These are phyloP conservation scores for Calonectria crousiana DNA, from an alignment of 2,329 filamentous ascomycete genomes.

Conservation along the genomic window DNA sequence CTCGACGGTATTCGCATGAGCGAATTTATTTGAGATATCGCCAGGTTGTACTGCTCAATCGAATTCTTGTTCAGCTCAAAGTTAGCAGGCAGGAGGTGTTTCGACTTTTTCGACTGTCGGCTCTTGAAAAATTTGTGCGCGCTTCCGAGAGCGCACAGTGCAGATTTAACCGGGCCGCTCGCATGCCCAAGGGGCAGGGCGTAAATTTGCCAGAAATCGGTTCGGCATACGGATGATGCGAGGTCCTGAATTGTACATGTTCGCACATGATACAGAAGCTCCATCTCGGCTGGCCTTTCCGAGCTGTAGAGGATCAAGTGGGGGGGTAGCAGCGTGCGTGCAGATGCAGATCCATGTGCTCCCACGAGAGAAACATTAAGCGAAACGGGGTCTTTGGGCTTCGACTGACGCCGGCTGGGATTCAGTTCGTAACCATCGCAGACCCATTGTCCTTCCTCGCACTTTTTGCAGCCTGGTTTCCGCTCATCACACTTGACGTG, in stretches of 20 bases:
- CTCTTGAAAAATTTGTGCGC: constrained; percentile 23
- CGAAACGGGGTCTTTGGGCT: neutral
- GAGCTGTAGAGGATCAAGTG: neutral
- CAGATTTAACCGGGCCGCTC: constrained; percentile 3
- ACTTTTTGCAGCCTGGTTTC: neutral
- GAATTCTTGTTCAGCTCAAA: neutral
- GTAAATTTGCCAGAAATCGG: constrained; percentile 4
- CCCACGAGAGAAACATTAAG: neutral
- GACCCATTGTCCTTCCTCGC: neutral
- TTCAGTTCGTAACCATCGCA: neutral
- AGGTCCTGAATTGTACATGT: neutral
- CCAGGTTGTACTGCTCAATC: constrained; percentile 36
- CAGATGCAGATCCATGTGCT: neutral
- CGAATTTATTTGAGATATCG: constrained; percentile 31
- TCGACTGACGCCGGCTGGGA: neutral
- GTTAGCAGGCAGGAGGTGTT: neutral
- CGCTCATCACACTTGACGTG: constrained; percentile 6
- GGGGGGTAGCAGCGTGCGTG: neutral
- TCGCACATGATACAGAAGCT: neutral
- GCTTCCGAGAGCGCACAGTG: constrained; percentile 12
- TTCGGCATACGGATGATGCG: neutral
- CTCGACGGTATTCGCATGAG: constrained; percentile 22
- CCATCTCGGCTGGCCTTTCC: neutral
- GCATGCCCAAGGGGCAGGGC: constrained; percentile 13
- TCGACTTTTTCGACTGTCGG: neutral